These are phyloP conservation scores for Esteya vermicola DNA, from an alignment of 2,329 filamentous ascomycete species.

Conservation along the genomic window DNA sequence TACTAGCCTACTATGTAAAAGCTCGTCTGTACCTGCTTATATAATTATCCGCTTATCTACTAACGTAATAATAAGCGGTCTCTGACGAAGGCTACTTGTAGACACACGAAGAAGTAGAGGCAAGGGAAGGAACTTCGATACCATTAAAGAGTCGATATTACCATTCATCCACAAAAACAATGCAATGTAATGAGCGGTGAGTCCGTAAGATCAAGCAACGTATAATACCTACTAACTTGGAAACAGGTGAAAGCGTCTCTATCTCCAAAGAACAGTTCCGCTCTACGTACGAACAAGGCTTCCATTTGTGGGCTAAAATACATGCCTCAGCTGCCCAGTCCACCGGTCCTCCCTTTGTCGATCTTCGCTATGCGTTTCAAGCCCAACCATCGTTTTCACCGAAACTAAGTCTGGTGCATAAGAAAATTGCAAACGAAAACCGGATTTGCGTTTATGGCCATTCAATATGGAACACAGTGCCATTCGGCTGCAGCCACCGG, in stretches of 20 bases:
- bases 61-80: too few species aligned
- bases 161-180: too few species aligned
- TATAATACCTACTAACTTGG: too few species aligned
- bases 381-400: slow-evolving; percentile 2
- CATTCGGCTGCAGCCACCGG: neutral
- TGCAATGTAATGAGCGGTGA: too few species aligned
- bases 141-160: too few species aligned
- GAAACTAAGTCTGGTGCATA: slow-evolving; percentile 2
- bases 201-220: too few species aligned
- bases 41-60: too few species aligned
- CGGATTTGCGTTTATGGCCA: slow-evolving; percentile 2
- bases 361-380: slow-evolving; percentile 1
- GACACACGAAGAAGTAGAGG: too few species aligned
- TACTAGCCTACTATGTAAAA: too few species aligned
- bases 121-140: too few species aligned
- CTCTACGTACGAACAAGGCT: slow-evolving; percentile 1
- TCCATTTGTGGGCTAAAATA: slow-evolving; percentile 1
- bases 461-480: slow-evolving; percentile 1
- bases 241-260: neutral
- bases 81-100: too few species aligned
- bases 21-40: too few species aligned
- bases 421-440: slow-evolving; percentile 2
- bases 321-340: slow-evolving; percentile 1
- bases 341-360: slow-evolving; percentile 9
- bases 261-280: slow-evolving; percentile 1